Evolutionary conservation across 2,329 filamentous ascomycete genomes (phyloP).

Genomic region (Lojkania enalia): DNA sequence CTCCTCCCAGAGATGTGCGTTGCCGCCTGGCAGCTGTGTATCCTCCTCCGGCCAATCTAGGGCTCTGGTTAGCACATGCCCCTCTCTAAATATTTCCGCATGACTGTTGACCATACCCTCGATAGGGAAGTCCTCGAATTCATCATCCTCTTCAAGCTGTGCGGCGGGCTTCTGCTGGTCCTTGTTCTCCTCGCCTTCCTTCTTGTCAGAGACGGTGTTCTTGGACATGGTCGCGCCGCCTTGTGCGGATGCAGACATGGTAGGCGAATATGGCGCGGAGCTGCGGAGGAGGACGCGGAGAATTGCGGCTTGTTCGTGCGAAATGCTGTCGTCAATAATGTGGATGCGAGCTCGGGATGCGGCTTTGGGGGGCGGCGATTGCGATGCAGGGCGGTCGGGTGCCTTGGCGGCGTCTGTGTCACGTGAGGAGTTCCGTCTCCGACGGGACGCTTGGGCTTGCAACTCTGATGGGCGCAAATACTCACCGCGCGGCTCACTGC

Average conservation of each 20-base stretch:
- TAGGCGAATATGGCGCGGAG: conserved; percentile 6
- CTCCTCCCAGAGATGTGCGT: conserved; percentile 95
- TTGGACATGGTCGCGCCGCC: conserved; percentile 46
- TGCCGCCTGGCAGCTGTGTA: conserved; percentile 76
- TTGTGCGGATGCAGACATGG: conserved; percentile 55
- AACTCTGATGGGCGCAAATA: too few species aligned
- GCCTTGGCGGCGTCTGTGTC: too few species aligned
- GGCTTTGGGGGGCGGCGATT: too few species aligned
- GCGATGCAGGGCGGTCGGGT: too few species aligned
- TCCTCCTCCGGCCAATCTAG: conserved; percentile 89
- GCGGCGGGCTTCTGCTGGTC: conserved; percentile 65
- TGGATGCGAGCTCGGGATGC: too few species aligned
- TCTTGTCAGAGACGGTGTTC: conserved; percentile 40
- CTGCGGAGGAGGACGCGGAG: conserved; percentile 1
- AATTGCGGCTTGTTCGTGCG: background rate
- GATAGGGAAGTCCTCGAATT: conserved; percentile 98
- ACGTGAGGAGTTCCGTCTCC: too few species aligned
- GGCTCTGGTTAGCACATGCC: conserved; percentile 16
- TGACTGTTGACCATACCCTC: too few species aligned
- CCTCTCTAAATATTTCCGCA: too few species aligned
- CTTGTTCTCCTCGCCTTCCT: conserved; percentile 52
- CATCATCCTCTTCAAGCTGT: conserved; percentile 92
- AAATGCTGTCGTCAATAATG: background rate
- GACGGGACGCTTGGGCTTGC: too few species aligned
- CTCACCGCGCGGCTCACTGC: too few species aligned